A percentile compares a stretch with the other conserved stretches of the same genome.
Conservation (phyloP, 164 flowering plant species). For the Magnolia sinica region DNA sequence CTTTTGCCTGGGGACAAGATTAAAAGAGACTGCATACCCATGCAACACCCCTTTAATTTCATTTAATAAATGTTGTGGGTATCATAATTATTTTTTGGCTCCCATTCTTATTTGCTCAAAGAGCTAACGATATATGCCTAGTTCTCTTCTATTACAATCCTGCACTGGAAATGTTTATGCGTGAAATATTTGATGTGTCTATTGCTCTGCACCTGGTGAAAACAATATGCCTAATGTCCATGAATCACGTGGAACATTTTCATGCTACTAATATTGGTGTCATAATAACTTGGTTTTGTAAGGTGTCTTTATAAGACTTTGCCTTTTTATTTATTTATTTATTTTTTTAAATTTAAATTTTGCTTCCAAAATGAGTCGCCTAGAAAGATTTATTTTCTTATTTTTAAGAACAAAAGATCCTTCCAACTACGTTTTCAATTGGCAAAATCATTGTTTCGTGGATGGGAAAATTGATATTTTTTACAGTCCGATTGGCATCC, state of each 20-base stretch:
- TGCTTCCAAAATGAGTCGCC: too few relatives aligned
- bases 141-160: background rate
- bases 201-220: background rate
- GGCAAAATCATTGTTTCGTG: background rate
- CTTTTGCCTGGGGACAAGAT: too few relatives aligned
- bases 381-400: background rate
- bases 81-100: background rate
- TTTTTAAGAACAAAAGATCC: background rate
- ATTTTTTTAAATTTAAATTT: too few relatives aligned
- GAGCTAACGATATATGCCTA: background rate
- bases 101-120: background rate
- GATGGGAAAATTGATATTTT: background rate
- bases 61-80: background rate
- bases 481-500: background rate
- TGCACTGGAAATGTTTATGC: background rate
- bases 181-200: background rate
- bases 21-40: too few relatives aligned
- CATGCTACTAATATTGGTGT: background rate
- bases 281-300: background rate
- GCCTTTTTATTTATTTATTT: background rate
- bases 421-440: background rate
- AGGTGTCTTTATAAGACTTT: background rate
- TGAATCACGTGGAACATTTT: background rate
- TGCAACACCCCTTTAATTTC: background rate
- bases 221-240: background rate